Evolutionary conservation across 2,329 filamentous ascomycete genomes (phyloP), one percentile per base, ranked within the genome.

Genomic region (Coleophoma cylindrospora): DNA sequence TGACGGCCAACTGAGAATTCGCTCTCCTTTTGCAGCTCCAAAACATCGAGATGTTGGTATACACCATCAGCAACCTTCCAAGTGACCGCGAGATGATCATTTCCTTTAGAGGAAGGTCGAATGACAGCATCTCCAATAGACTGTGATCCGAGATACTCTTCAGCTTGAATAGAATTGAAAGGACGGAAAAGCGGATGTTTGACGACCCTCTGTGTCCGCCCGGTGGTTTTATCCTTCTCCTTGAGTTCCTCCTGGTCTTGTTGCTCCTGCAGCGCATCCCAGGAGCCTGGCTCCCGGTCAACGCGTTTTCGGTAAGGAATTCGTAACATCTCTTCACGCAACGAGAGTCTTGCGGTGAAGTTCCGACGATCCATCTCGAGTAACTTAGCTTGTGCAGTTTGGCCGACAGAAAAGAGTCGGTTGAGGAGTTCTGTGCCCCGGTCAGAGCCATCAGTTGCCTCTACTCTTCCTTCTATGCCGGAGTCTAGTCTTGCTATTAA

Each of bases 1-100:
- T 86, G 84, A 60, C 86, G 86, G 55, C 94, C 94, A 3, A 97
- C 86, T 0, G 91, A 91, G 67, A 96, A 97, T 66, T 97, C 92
- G 55, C 91, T 97, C 55, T 96, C 90, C 71, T 99, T 99, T 68
- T 95, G 89, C 64, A 99, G 77, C 71, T 99, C 94, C 37, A 99
- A 79, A 34, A 99, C 92, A 68, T 99, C 94, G 56, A 99, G 89
- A 68, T 99, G 94, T 70, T 99, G 91, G 68, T 91, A 99, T n/a
- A 97, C 84, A 52, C 87, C 87, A 66, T 97, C 91, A 1, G 90
- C 87, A 13, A 99, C 91, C 74, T 99, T 99, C 94, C 94, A 99
- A 0, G 94, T 99, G 43, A 99, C 84, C 8, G 92, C 91, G 49
- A 99, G 76, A 72, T 99, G 94, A 67, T 99, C 94, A 51, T 90